A percentile compares a stretch with the other conserved stretches of the same genome.
phyloP scores from a whole-genome alignment of 2,329 filamentous ascomycete species.

The Teratosphaeria pseudoeucalypti region DNA sequence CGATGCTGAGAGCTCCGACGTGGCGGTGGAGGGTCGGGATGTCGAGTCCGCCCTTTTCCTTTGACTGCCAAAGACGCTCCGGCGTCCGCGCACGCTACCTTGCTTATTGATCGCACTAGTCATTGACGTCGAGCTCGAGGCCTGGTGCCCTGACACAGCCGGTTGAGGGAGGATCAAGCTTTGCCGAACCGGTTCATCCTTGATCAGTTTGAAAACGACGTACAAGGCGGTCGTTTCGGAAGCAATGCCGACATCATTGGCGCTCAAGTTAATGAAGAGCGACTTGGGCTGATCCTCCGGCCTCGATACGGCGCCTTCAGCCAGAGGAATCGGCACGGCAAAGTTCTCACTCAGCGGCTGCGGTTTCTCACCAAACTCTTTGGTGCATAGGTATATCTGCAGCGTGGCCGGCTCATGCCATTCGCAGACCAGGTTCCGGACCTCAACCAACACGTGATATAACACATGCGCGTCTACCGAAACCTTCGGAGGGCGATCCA shows the following conservation, averaged over 20 bases:
- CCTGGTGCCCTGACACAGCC: neutral
- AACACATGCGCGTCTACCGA: conserved; percentile 60
- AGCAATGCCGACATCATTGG: conserved; percentile 59
- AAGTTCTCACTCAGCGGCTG: conserved; percentile 73
- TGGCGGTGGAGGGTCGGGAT: conserved; percentile 16
- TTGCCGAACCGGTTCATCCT: conserved; percentile 38
- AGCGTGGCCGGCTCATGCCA: conserved; percentile 66
- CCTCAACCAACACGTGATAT: conserved; percentile 73
- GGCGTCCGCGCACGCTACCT: conserved; percentile 29
- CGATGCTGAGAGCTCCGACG: conserved; percentile 15
- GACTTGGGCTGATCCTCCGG: conserved; percentile 65
- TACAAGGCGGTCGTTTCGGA: conserved; percentile 62
- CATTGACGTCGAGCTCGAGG: neutral
- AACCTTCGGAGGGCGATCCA: conserved; percentile 68
- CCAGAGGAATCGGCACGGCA: conserved; percentile 63
- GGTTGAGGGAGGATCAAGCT: neutral
- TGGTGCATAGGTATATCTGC: conserved; percentile 66
- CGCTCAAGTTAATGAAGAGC: conserved; percentile 75
- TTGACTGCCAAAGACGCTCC: conserved; percentile 57
- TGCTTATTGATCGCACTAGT: conserved; percentile 5
- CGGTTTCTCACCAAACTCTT: conserved; percentile 52
- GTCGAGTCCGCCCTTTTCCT: conserved; percentile 29
- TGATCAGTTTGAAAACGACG: conserved; percentile 70
- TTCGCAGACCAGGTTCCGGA: conserved; percentile 70
- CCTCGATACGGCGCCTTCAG: conserved; percentile 57